Evolutionary conservation across 2,329 filamentous ascomycete genomes (phyloP).

Genomic region (Trichoderma sp.): DNA sequence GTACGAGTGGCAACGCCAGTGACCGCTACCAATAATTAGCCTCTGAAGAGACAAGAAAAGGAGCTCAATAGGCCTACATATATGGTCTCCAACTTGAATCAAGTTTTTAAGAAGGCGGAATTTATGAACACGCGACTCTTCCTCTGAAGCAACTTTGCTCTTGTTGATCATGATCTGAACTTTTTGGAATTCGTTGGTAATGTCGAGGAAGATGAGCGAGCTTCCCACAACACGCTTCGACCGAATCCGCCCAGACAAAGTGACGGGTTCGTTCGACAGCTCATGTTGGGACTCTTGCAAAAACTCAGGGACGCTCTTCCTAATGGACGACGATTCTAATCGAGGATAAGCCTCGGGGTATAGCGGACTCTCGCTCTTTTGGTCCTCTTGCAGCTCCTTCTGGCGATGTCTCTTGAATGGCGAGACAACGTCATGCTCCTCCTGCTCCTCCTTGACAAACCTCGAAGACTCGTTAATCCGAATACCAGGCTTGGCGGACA

Average conservation of each 20-base stretch:
- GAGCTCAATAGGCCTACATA: slow-evolving; percentile 57
- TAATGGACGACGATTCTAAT: slow-evolving; percentile 27
- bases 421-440: slow-evolving; percentile 30
- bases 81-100: slow-evolving; percentile 77
- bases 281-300: slow-evolving; percentile 30
- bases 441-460: slow-evolving; percentile 22
- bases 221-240: slow-evolving; percentile 69
- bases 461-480: slow-evolving; percentile 18
- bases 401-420: slow-evolving; percentile 39
- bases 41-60: slow-evolving; percentile 21
- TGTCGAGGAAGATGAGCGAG: slow-evolving; percentile 80
- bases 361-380: slow-evolving; percentile 35
- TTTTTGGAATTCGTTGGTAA: slow-evolving; percentile 68
- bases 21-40: slow-evolving; percentile 51
- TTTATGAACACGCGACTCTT: slow-evolving; percentile 36
- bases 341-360: slow-evolving; percentile 38
- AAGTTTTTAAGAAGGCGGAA: slow-evolving; percentile 63
- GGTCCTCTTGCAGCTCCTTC: slow-evolving; percentile 33
- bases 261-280: slow-evolving; percentile 30
- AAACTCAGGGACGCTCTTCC: slow-evolving; percentile 37
- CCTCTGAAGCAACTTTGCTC: slow-evolving; percentile 42
- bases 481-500: slow-evolving; percentile 25
- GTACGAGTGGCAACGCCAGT: slow-evolving; percentile 69
- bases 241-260: slow-evolving; percentile 62
- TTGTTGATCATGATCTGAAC: slow-evolving; percentile 77